Conservation (phyloP, 169 alveolate species). For the Babesia bovis region DNA sequence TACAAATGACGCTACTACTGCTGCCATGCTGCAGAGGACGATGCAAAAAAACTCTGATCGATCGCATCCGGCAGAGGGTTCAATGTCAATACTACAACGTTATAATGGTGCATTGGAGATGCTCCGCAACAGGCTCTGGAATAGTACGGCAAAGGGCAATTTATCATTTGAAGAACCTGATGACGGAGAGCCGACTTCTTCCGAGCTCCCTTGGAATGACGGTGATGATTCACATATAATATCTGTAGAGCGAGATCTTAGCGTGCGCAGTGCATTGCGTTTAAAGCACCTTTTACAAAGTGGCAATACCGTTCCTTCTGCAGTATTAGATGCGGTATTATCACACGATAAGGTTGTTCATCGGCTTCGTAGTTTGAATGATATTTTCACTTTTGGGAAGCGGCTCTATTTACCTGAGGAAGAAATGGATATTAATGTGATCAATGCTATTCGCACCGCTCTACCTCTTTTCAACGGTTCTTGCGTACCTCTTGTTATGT, state of each 20-base stretch:
- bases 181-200: neutral
- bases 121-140: constrained; percentile 43
- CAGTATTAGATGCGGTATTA: constrained; percentile 26
- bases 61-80: neutral
- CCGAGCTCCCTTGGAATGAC: neutral
- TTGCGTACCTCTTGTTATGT: constrained; percentile 39
- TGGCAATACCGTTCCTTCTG: neutral
- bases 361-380: constrained; percentile 2
- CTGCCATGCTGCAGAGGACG: neutral
- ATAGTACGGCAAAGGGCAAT: constrained; percentile 5
- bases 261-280: constrained; percentile 14
- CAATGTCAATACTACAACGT: constrained; percentile 15
- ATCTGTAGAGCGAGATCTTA: constrained; percentile 27
- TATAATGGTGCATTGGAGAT: constrained; percentile 41
- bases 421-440: neutral
- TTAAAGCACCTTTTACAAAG: constrained; percentile 4
- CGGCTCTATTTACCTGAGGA: constrained; percentile 1
- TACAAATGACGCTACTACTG: neutral
- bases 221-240: constrained; percentile 13
- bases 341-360: constrained; percentile 8
- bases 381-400: constrained; percentile 26
- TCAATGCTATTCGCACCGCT: constrained; percentile 7
- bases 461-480: constrained; percentile 24
- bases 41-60: neutral
- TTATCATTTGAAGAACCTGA: constrained; percentile 18